Evolutionary conservation across 2,329 filamentous ascomycete genomes (phyloP), one percentile per base, ranked within the genome.

Genomic region (Colletotrichum spaethianum): DNA sequence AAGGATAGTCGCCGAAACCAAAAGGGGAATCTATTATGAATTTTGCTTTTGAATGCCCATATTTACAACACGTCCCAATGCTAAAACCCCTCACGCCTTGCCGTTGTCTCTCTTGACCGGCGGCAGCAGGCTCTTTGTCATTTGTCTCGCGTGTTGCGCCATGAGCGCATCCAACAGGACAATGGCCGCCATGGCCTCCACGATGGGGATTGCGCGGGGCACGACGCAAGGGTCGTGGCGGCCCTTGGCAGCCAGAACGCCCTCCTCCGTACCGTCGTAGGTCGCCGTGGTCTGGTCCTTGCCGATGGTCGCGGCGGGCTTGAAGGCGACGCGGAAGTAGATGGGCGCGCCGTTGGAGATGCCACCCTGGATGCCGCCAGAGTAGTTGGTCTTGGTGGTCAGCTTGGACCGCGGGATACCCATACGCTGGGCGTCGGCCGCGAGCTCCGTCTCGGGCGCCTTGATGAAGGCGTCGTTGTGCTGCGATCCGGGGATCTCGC

Each of bases 261-360:
- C 96, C 75, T 93, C 90, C 16, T 80, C 79, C 12, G 87, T 85
- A 56, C 92, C 93, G 72, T 93, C 92, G 82, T 97, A 98, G 12
- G 90, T 93, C 11, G 92, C 91, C 0, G 96, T 98, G 18, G 88
- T 88, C 85, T 98, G 96, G 53, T 93, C 93, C 83, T 96, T 93
- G 56, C 94, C 93, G 79, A 98, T 98, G 3, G 96, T 98, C 38
- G 96, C 95, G 3, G 96, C 92, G 12, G 96, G 94, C 88, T 98
- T 98, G 90, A 98, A 98, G 20, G 91, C 95, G 6, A 98, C 92
- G 62, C 93, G 91, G 90, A 98, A 98, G 88, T 96, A 98, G 84
- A 98, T 94, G 71, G 92, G 93, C 46, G 94, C 94, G 70, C 96
- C 96, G 82, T 98, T 98, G 62, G 93, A 93, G 83, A 98, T 98